These are phyloP conservation scores for Rubus parviflorus DNA, from an alignment of 306 rosid genomes.

Conservation along the genomic window DNA sequence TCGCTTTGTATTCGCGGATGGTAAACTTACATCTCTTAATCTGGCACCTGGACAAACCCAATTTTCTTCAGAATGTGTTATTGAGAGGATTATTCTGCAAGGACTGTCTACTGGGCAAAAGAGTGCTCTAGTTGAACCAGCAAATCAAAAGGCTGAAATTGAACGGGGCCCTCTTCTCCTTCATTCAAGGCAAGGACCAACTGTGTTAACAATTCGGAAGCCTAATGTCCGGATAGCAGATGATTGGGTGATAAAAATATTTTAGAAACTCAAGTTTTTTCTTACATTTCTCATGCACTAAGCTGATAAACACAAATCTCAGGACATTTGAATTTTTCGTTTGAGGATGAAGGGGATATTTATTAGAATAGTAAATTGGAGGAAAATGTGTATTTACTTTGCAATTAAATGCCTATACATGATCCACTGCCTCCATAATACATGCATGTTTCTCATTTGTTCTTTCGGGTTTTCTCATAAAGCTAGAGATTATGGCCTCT, in stretches of 20 bases:
- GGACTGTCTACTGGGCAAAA: conserved; percentile 62
- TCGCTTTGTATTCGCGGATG: conserved; percentile 65
- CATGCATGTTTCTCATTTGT: not conserved
- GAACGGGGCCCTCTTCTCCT: conserved; percentile 71
- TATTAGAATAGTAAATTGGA: not conserved
- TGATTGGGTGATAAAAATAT: conserved; percentile 70
- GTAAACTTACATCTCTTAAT: conserved; percentile 64
- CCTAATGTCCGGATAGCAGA: conserved; percentile 68
- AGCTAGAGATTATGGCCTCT: no score
- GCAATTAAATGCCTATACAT: not conserved
- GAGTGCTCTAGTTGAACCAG: conserved; percentile 65
- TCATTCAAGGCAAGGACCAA: conserved; percentile 39
- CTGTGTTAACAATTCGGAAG: conserved; percentile 62
- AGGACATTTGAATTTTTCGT: not conserved
- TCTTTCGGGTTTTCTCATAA: no score
- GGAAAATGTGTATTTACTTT: not conserved
- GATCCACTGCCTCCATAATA: not conserved
- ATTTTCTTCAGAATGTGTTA: conserved; percentile 44
- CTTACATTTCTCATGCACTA: not conserved
- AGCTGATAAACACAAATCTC: not conserved
- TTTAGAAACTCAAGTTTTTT: conserved; percentile 21
- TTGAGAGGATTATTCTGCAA: conserved; percentile 82
- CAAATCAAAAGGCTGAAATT: conserved; percentile 51
- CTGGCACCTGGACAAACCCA: conserved; percentile 34
- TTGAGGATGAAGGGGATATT: not conserved